These are phyloP conservation scores for Gonapodya sp. DNA, from an alignment of 192 early-diverging fungal species.

Conservation along the genomic window DNA sequence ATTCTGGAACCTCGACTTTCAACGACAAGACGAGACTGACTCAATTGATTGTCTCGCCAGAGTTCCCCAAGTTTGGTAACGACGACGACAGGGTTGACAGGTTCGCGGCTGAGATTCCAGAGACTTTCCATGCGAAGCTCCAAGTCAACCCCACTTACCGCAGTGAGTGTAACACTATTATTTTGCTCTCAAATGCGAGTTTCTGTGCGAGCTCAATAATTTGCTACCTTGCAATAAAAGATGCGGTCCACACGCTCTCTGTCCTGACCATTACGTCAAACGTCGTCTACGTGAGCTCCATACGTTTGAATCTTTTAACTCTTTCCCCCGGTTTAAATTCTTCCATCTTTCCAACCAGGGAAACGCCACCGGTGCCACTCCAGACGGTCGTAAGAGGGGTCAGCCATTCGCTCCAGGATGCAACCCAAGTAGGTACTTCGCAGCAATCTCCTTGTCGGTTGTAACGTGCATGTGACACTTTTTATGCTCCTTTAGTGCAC, in stretches of 20 bases:
- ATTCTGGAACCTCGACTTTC: too few species aligned
- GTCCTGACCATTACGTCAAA: constrained; percentile 20
- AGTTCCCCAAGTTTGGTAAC: constrained; percentile 21
- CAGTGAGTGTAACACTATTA: neutral
- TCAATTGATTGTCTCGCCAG: too few species aligned
- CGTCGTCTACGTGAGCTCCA: constrained; percentile 13
- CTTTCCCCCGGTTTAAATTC: neutral
- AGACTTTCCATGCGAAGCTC: constrained; percentile 15
- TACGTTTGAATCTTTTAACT: neutral
- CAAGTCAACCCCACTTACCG: constrained; percentile 18
- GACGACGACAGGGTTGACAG: constrained; percentile 18
- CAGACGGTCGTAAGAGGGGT: constrained; percentile 17
- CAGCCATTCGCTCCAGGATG: constrained; percentile 19
- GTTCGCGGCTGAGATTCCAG: constrained; percentile 17
- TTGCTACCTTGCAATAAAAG: too few species aligned
- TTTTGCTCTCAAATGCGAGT: neutral
- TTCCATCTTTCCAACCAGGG: neutral
- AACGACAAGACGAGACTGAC: too few species aligned
- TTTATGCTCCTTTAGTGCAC: constrained; percentile 7
- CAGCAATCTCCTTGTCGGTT: neutral
- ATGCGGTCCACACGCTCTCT: constrained; percentile 19
- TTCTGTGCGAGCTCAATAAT: too few species aligned
- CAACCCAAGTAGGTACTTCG: constrained; percentile 11
- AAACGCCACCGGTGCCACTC: constrained; percentile 19
- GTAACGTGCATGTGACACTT: neutral